phyloP scores from a whole-genome alignment of 768 basidiomycete genomes.

The Rhizopogon vesiculosus region DNA sequence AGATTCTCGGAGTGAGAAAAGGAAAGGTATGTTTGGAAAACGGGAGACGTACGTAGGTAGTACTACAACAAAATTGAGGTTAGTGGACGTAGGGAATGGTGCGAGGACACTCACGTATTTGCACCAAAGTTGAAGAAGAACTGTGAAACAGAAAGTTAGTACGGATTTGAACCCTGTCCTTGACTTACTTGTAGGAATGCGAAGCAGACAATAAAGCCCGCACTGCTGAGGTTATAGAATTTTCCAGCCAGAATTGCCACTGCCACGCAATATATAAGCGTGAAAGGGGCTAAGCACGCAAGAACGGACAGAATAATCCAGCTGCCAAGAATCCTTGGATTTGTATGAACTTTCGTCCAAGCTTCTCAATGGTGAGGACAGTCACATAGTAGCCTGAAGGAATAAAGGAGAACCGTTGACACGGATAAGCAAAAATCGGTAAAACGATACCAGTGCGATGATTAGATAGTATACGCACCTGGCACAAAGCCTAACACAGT shows the following conservation, averaged over 20 bases:
- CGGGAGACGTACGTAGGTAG: slow-evolving; percentile 41
- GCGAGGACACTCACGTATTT: slow-evolving; percentile 42
- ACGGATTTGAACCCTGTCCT: not conserved
- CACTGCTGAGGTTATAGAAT: slow-evolving; percentile 51
- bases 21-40: not conserved
- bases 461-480: no score
- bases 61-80: slow-evolving; percentile 24
- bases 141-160: slow-evolving; percentile 22
- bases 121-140: slow-evolving; percentile 84
- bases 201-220: slow-evolving; percentile 67
- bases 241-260: slow-evolving; percentile 66
- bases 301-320: slow-evolving; percentile 52
- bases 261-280: slow-evolving; percentile 17
- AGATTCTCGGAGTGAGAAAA: not conserved
- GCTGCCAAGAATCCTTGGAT: slow-evolving; percentile 68
- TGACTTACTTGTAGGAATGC: slow-evolving; percentile 51
- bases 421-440: no score
- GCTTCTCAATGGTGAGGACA: no score
- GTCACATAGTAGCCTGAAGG: no score
- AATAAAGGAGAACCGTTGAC: no score
- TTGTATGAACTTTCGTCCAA: slow-evolving; percentile 73
- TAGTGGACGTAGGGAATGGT: not conserved
- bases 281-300: slow-evolving; percentile 1
- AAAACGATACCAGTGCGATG: no score
- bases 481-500: no score